These are phyloP conservation scores for Medicago arabica DNA, from an alignment of 306 rosid species.

Conservation along the genomic window DNA sequence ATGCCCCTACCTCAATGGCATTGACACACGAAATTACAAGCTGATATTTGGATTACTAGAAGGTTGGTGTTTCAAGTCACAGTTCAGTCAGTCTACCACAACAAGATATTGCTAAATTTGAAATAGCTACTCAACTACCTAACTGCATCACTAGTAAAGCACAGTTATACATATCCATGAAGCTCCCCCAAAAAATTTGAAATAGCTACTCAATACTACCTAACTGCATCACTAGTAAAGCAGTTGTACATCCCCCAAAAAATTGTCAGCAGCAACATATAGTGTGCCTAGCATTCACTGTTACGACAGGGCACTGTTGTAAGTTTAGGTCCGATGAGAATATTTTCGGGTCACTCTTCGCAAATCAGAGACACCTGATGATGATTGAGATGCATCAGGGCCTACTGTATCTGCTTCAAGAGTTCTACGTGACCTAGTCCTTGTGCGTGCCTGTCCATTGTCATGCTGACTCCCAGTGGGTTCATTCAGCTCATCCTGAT, in stretches of 20 bases:
- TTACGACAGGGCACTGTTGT: background rate
- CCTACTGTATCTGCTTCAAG: constrained; percentile 33
- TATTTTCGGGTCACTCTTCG: constrained; percentile 53
- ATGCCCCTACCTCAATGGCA: background rate
- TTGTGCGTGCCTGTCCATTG: constrained; percentile 4
- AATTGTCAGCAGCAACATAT: constrained; percentile 38
- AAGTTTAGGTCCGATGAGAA: constrained; percentile 36
- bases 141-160: constrained; percentile 16
- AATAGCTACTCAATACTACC: constrained; percentile 25
- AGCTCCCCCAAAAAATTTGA: constrained; percentile 29
- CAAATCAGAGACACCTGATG: constrained; percentile 4
- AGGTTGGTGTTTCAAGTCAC: constrained; percentile 27
- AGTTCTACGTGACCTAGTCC: constrained; percentile 19
- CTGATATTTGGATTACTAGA: constrained; percentile 19
- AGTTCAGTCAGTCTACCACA: constrained; percentile 6
- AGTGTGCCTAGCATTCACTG: constrained; percentile 27
- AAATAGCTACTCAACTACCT: constrained; percentile 21
- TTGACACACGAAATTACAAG: constrained; percentile 14
- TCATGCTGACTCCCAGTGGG: constrained; percentile 38
- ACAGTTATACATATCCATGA: background rate
- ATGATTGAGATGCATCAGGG: constrained; percentile 40
- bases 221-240: constrained; percentile 12
- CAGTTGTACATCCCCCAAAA: constrained; percentile 28
- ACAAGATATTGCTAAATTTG: constrained; percentile 7
- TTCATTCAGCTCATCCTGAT: constrained; percentile 49